Percentiles rank a stretch among this genome's conserved stretches.
These are phyloP conservation scores for Beauveria sp. DNA, from an alignment of 2,329 filamentous ascomycete species.

Conservation along the genomic window DNA sequence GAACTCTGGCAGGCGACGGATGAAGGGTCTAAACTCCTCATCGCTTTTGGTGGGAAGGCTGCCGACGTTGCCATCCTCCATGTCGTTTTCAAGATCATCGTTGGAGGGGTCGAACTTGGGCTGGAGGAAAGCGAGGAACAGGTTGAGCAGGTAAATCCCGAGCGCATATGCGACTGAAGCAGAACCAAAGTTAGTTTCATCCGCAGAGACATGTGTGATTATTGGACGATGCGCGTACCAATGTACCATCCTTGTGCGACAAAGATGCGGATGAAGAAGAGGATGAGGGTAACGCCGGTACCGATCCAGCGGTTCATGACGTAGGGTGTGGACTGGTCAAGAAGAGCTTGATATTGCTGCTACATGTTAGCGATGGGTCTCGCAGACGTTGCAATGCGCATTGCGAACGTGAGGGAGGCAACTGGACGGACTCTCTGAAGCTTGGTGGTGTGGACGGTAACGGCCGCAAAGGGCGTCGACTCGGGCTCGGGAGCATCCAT, in stretches of 20 bases:
- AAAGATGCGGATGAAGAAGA: slow-evolving; percentile 87
- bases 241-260: slow-evolving; percentile 98
- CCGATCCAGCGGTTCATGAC: slow-evolving; percentile 84
- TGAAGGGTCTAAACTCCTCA: slow-evolving; percentile 96
- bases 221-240: slow-evolving; percentile 43
- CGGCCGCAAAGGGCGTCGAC: slow-evolving; percentile 83
- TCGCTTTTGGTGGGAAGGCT: slow-evolving; percentile 89
- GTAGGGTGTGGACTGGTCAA: slow-evolving; percentile 89
- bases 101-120: slow-evolving; percentile 98
- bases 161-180: slow-evolving; percentile 84
- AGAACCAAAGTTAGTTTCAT: slow-evolving; percentile 1
- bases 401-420: neutral
- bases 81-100: slow-evolving; percentile 82
- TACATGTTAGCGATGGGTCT: slow-evolving; percentile 16
- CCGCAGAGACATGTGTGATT: neutral
- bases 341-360: slow-evolving; percentile 87
- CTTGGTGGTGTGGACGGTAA: slow-evolving; percentile 75
- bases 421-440: slow-evolving; percentile 56
- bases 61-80: slow-evolving; percentile 83
- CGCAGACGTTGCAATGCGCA: neutral
- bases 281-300: slow-evolving; percentile 64
- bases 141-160: slow-evolving; percentile 96
- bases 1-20: slow-evolving; percentile 92
- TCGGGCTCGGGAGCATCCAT: slow-evolving; percentile 89
- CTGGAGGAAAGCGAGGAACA: slow-evolving; percentile 96